Conservation (phyloP, 2,329 filamentous ascomycete species). For the Fusarium sp. region DNA sequence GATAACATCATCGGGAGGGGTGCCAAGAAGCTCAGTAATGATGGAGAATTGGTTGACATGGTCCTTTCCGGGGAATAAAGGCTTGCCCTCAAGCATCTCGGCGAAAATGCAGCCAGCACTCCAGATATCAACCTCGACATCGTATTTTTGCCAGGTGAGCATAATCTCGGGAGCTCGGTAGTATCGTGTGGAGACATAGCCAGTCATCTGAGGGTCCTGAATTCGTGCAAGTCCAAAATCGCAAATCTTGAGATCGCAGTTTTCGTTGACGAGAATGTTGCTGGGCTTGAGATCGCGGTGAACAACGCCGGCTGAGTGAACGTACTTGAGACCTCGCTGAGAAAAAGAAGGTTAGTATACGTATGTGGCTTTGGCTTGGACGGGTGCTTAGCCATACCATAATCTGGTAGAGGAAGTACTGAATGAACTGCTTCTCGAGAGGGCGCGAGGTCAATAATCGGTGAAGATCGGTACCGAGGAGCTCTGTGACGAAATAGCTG, state of each 20-base stretch:
- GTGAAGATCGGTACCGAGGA: constrained; percentile 96
- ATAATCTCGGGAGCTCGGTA: constrained; percentile 99
- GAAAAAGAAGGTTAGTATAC: constrained; percentile 22
- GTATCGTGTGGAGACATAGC: constrained; percentile 98
- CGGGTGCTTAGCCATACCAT: constrained; percentile 69
- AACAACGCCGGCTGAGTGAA: constrained; percentile 97
- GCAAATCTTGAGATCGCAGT: constrained; percentile 99
- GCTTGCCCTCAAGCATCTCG: constrained; percentile 99
- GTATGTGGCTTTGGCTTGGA: not conserved
- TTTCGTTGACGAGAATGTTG: constrained; percentile 99
- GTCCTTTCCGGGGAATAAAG: constrained; percentile 97
- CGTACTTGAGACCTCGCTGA: constrained; percentile 96
- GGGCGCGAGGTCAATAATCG: constrained; percentile 93
- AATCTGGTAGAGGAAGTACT: constrained; percentile 99
- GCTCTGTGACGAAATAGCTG: constrained; percentile 98
- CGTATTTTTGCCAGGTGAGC: constrained; percentile 99
- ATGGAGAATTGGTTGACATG: constrained; percentile 99
- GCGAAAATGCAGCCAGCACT: constrained; percentile 99
- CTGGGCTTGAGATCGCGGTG: constrained; percentile 98
- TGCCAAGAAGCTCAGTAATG: constrained; percentile 96
- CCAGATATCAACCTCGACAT: constrained; percentile 99
- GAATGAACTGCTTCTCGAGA: constrained; percentile 99
- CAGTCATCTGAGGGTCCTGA: constrained; percentile 99
- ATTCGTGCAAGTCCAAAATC: constrained; percentile 98
- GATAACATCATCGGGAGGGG: constrained; percentile 97